Evolutionary conservation across 2,329 filamentous ascomycete species (phyloP), one percentile per base, ranked within the genome.

Genomic region (Diaporthe citrichinensis): DNA sequence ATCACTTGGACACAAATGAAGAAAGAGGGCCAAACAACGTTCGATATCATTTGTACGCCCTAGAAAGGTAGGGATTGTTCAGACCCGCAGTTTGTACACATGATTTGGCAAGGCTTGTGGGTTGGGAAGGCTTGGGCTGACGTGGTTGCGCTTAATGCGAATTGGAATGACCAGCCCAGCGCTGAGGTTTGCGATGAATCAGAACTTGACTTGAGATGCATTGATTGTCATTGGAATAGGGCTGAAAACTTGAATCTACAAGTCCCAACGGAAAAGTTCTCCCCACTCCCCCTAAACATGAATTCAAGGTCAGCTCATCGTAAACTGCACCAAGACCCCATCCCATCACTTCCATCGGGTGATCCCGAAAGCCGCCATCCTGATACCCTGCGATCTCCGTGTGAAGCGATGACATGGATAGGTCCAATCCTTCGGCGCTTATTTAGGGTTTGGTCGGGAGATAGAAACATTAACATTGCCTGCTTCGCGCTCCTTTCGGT

Each of bases 401-500:
- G 49, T 25, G 49, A 28, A 53, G n/a, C 12, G 12, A 28, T 9
- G n/a, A 14, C n/a, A 4, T 39, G 34, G 4, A 12, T n/a, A 9
- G n/a, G 4, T 25, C 4, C 20, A 28, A 25, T 7, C 34, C 1
- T n/a, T 0, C 34, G 2, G 3, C 4, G 1, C 15, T 55, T 34
- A 69, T 39, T 69, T 69, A 1, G 14, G 65, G 3, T 55, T 69
- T 1, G 46, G n/a, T 8, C 65, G 65, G 34, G 65, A 39, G n/a
- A 69, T 69, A 3, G 17, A 12, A 25, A 69, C 23, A 4, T 49
- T 53, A 9, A 69, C 15, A 23, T 69, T 69, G 4, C 65, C 65
- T 1, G 65, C 65, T 23, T 69, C 65, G 3, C n/a, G 34, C 31
- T 55, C 49, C 65, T 69, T 69, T 1, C 65, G 49, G 28, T 69